Conservation (phyloP, 305 asterid genomes). For the Fraxinus velutina region DNA sequence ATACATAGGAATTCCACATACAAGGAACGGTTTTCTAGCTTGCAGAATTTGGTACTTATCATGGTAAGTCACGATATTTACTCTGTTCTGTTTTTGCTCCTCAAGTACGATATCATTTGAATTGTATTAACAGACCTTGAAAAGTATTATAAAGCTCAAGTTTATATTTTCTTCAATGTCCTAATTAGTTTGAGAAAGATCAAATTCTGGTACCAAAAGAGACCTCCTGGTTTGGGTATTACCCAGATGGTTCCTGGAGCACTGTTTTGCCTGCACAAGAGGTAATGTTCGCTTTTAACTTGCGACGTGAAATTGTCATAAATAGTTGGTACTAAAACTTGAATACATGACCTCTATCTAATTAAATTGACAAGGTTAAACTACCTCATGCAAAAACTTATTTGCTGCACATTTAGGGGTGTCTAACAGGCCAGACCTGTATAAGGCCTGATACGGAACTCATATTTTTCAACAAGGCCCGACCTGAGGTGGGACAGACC, state of each 20-base stretch:
- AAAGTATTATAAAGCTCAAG: constrained; percentile 1
- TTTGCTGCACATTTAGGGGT: not conserved
- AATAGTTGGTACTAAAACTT: not conserved
- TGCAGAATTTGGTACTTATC: constrained; percentile 77
- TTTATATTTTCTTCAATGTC: constrained; percentile 12
- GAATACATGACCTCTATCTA: not conserved
- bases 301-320: not conserved
- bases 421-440: not conserved
- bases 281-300: constrained; percentile 37
- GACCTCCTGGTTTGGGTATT: constrained; percentile 87
- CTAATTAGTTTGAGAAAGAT: constrained; percentile 65
- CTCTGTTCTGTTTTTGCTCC: not conserved
- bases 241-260: constrained; percentile 67
- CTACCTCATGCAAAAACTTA: not conserved
- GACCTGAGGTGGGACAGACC: not conserved
- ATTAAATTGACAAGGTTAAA: not conserved
- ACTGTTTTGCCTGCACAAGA: constrained; percentile 62
- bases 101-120: not conserved
- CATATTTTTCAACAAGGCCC: not conserved
- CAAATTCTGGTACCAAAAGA: constrained; percentile 64
- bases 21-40: constrained; percentile 74
- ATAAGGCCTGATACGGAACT: not conserved
- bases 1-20: constrained; percentile 47
- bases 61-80: constrained; percentile 43
- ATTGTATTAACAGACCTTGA: not conserved